Evolutionary conservation across 2,329 filamentous ascomycete species (phyloP).

Genomic region (Penicillium digitatum): DNA sequence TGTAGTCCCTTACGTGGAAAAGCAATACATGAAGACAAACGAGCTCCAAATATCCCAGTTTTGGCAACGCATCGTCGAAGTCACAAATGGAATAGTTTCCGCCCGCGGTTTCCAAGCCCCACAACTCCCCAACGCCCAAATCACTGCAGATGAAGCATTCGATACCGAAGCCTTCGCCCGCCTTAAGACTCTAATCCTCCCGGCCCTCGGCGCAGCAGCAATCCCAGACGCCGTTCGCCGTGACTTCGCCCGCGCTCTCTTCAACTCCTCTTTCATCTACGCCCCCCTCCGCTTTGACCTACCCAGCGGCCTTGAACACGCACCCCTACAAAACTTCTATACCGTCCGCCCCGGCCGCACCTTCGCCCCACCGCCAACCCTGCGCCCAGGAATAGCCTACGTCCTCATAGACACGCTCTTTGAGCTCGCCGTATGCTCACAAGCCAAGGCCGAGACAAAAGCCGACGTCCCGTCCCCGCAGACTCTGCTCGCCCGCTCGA

Average conservation of each 20-base stretch:
- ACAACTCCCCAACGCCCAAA: conserved; percentile 40
- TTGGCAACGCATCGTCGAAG: conserved; percentile 66
- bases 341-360: conserved; percentile 67
- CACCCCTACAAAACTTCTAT: conserved; percentile 60
- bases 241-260: conserved; percentile 70
- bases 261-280: conserved; percentile 78
- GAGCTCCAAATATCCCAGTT: conserved; percentile 51
- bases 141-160: conserved; percentile 70
- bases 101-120: conserved; percentile 55
- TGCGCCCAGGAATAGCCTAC: conserved; percentile 70
- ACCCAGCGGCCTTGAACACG: conserved; percentile 41
- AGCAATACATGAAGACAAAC: conserved; percentile 32
- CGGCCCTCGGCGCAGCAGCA: conserved; percentile 61
- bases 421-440: conserved; percentile 57
- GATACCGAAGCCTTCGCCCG: conserved; percentile 71
- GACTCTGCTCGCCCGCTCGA: conserved; percentile 66
- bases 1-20: conserved; percentile 59
- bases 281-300: conserved; percentile 60
- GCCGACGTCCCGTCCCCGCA: conserved; percentile 25
- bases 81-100: conserved; percentile 65
- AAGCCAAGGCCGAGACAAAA: conserved; percentile 26
- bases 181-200: conserved; percentile 66
- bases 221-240: conserved; percentile 66
- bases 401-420: conserved; percentile 77
- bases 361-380: conserved; percentile 60